These are phyloP conservation scores for Margaritispora aquatica DNA, from an alignment of 495 filamentous ascomycete genomes.

Conservation along the genomic window DNA sequence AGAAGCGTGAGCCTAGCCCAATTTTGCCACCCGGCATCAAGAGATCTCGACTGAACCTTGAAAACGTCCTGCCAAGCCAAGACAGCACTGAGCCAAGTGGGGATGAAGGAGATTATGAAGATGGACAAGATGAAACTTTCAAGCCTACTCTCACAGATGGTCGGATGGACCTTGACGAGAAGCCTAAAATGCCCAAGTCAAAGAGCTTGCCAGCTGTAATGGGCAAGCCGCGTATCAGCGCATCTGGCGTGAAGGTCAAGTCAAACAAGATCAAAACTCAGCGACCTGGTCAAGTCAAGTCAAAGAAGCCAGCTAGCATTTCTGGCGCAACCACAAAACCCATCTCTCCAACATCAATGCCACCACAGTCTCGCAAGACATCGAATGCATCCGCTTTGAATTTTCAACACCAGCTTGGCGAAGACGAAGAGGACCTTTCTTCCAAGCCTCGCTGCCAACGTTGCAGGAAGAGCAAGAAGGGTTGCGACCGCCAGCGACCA, in stretches of 20 bases:
- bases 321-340: slow-evolving; percentile 38
- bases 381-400: slow-evolving; percentile 64
- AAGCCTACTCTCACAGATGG: slow-evolving; percentile 16
- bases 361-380: slow-evolving; percentile 66
- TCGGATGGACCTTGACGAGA: slow-evolving; percentile 26
- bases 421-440: slow-evolving; percentile 84
- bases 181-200: slow-evolving; percentile 30
- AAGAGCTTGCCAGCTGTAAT: slow-evolving; percentile 15
- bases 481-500: slow-evolving; percentile 91
- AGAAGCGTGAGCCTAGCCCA: slow-evolving; percentile 53
- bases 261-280: slow-evolving; percentile 44
- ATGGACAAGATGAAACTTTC: slow-evolving; percentile 32
- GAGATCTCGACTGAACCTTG: slow-evolving; percentile 47
- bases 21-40: slow-evolving; percentile 45
- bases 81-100: slow-evolving; percentile 71
- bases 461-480: slow-evolving; percentile 98
- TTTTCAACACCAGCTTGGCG: slow-evolving; percentile 63
- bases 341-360: slow-evolving; percentile 65
- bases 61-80: slow-evolving; percentile 57
- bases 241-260: slow-evolving; percentile 28
- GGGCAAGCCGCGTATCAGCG: slow-evolving; percentile 25
- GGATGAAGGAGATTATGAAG: slow-evolving; percentile 57
- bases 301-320: slow-evolving; percentile 43
- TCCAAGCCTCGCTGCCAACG: slow-evolving; percentile 96
- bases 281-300: slow-evolving; percentile 39